A percentile compares a stretch with the other conserved stretches of the same genome.
Evolutionary conservation across 352 stramenopile species (phyloP).

Genomic region (Aphanomyces invadans): DNA sequence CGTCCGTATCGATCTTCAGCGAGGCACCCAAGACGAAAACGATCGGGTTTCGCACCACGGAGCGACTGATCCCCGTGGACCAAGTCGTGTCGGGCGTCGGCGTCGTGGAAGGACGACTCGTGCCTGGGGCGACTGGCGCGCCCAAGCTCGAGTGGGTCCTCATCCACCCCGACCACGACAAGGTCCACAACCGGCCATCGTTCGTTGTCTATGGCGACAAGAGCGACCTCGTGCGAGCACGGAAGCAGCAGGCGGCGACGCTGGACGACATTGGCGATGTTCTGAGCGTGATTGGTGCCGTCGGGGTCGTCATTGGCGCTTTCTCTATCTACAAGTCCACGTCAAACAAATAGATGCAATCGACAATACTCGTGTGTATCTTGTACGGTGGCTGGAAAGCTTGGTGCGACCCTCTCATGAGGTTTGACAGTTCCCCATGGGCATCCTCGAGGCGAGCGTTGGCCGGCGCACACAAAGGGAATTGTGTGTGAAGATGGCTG

Average conservation of each 20-base stretch:
- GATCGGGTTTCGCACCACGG: constrained; percentile 10
- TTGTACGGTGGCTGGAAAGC: too few species aligned
- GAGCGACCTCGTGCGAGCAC: neutral
- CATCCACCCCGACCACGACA: neutral
- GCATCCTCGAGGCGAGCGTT: too few species aligned
- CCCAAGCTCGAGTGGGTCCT: constrained; percentile 14
- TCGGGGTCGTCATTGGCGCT: neutral
- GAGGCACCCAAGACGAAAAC: neutral
- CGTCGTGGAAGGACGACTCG: constrained; percentile 12
- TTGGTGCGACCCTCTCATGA: too few species aligned
- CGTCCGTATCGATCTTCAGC: constrained; percentile 11
- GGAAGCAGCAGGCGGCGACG: neutral
- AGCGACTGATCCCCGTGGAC: constrained; percentile 9
- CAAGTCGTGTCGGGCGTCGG: constrained; percentile 19
- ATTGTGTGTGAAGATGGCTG: too few species aligned
- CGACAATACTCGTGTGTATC: neutral
- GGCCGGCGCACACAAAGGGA: too few species aligned
- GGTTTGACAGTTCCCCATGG: too few species aligned
- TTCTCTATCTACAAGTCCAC: neutral
- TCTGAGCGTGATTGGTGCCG: neutral
- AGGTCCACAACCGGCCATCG: neutral
- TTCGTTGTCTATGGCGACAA: constrained; percentile 22
- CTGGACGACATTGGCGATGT: constrained; percentile 1
- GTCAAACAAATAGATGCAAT: neutral
- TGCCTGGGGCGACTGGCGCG: neutral